phyloP scores from a whole-genome alignment of 176 grass and related monocot genomes.

The Hordeum marinum region DNA sequence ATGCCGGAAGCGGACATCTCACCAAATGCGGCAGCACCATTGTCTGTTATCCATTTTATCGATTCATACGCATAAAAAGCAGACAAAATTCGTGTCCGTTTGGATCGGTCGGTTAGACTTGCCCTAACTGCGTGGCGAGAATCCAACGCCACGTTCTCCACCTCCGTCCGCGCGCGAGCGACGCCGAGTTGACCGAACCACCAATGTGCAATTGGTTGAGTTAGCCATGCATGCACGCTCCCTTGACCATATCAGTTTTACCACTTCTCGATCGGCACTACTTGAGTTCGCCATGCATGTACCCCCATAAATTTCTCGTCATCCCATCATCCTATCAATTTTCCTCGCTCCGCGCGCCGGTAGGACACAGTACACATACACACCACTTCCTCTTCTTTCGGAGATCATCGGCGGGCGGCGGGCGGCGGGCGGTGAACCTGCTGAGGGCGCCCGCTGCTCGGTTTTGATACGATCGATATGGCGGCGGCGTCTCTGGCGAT shows the following conservation, averaged over 20 bases:
- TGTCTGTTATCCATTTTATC: too few relatives aligned
- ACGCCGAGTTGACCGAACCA: not conserved
- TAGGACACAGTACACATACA: not conserved
- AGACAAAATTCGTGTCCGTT: too few relatives aligned
- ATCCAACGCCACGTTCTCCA: slow-evolving; percentile 30
- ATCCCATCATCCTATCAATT: not conserved
- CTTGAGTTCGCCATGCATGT: too few relatives aligned
- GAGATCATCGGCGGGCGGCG: not conserved
- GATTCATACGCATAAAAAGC: too few relatives aligned
- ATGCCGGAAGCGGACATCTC: too few relatives aligned
- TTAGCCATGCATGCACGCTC: not conserved
- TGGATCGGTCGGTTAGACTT: too few relatives aligned
- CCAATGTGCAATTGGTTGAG: not conserved
- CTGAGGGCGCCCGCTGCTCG: not conserved
- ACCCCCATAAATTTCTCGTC: not conserved
- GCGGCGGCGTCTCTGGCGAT: not conserved
- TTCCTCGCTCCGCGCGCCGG: not conserved
- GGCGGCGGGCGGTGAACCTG: not conserved
- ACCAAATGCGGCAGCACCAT: too few relatives aligned
- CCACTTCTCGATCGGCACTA: too few relatives aligned
- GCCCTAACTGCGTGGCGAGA: not conserved
- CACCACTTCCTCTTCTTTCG: not conserved
- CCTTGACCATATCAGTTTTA: not conserved
- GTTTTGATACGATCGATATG: not conserved
- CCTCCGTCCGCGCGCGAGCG: not conserved